Evolutionary conservation across 2,329 filamentous ascomycete genomes (phyloP).

Genomic region (Claviceps capensis): DNA sequence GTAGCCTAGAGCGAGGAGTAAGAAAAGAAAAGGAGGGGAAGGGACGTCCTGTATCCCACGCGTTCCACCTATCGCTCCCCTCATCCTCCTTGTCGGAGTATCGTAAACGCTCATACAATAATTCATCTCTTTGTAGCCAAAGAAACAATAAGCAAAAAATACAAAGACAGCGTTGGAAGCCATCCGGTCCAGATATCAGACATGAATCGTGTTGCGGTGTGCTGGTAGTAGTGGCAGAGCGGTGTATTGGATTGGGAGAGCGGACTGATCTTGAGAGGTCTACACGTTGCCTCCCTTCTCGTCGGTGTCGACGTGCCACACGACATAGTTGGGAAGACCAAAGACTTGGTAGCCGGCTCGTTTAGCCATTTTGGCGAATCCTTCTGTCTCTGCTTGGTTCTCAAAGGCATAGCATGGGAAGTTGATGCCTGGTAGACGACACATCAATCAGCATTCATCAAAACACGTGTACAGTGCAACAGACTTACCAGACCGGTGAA

Average conservation of each 20-base stretch:
- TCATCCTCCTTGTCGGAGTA: constrained; percentile 4
- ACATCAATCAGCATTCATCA: constrained; percentile 11
- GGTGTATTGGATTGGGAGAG: neutral
- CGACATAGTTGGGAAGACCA: constrained; percentile 91
- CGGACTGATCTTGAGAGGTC: neutral
- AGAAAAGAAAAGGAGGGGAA: neutral
- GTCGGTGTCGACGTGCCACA: constrained; percentile 96
- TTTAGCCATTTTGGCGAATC: constrained; percentile 98
- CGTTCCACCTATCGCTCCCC: neutral
- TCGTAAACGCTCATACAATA: constrained; percentile 16
- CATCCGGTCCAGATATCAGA: constrained; percentile 12
- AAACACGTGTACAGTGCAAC: constrained; percentile 5
- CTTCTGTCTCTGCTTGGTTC: constrained; percentile 97
- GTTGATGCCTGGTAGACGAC: constrained; percentile 62
- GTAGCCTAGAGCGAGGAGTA: neutral
- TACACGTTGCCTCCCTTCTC: constrained; percentile 77
- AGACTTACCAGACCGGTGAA: constrained; percentile 73
- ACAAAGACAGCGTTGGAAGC: constrained; percentile 8
- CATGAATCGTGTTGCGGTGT: constrained; percentile 8
- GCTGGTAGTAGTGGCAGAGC: neutral
- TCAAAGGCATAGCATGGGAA: constrained; percentile 95
- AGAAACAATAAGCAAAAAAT: constrained; percentile 6
- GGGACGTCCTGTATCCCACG: neutral
- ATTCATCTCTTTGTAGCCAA: constrained; percentile 8
- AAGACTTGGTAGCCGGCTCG: constrained; percentile 84